Evolutionary conservation across 495 filamentous ascomycete genomes (phyloP).

Genomic region (Hyaloscypha hepaticicola): DNA sequence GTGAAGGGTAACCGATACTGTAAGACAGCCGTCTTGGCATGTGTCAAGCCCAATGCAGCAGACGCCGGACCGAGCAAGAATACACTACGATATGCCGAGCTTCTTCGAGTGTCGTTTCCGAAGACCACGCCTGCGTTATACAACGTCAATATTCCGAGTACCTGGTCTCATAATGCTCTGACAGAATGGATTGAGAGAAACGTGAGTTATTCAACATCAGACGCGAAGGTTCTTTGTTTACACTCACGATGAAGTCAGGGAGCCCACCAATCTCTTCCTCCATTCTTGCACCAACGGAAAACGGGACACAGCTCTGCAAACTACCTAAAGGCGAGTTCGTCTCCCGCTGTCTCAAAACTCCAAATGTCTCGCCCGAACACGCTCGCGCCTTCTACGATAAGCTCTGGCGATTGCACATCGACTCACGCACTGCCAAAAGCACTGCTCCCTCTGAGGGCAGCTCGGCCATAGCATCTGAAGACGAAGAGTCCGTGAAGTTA

Average conservation of each 20-base stretch:
- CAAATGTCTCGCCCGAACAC: conserved; percentile 29
- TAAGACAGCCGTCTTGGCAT: conserved; percentile 38
- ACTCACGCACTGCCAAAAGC: conserved; percentile 26
- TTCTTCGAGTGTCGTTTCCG: conserved; percentile 29
- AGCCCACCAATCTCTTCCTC: conserved; percentile 18
- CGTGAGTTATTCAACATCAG: conserved; percentile 8
- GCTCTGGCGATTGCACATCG: conserved; percentile 37
- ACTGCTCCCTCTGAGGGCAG: background rate
- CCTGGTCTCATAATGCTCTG: conserved; percentile 17
- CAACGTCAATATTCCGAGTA: conserved; percentile 9
- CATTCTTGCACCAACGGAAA: conserved; percentile 23
- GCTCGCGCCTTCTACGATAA: conserved; percentile 37
- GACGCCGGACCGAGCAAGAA: conserved; percentile 32
- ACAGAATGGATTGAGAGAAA: conserved; percentile 24
- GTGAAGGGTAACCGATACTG: conserved; percentile 20
- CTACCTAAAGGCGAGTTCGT: conserved; percentile 26
- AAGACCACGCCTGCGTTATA: background rate
- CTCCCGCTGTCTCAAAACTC: conserved; percentile 30
- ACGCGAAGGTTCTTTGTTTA: background rate
- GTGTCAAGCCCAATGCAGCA: conserved; percentile 31
- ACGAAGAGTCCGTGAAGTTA: conserved; percentile 18
- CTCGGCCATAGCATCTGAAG: conserved; percentile 9
- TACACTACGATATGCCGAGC: conserved; percentile 33
- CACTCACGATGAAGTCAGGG: conserved; percentile 18
- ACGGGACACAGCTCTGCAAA: conserved; percentile 23